Evolutionary conservation across 768 basidiomycete genomes (phyloP), one percentile per base, ranked within the genome.

Genomic region (Galerina marginata): DNA sequence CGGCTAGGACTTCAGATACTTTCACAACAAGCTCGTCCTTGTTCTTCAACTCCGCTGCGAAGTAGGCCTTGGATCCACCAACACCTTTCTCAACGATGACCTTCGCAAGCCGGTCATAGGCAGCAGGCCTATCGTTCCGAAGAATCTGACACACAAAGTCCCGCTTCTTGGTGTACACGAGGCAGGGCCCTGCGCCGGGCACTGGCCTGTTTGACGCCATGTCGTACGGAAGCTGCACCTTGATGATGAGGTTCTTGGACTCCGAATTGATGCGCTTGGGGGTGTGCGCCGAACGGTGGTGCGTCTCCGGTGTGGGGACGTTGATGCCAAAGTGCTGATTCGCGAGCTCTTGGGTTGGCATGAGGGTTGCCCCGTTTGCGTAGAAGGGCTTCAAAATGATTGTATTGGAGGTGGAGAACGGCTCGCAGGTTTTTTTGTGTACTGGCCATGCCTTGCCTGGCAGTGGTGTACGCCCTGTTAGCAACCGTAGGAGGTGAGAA

Each of bases 161-260:
- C 9, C 82, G 74, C 64, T 82, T 86, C 70, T 82, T 82, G 49
- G 77, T 82, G 63, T 86, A 88, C 26, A 87, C 75, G 37, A 80
- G 64, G 20, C 39, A 42, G 10, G 51, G 51, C 2, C 39, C 51
- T 6, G 38, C 51, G 11, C 51, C 51, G 1, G 39, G 51, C 2
- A 12, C 14, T 12, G 51, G 38, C 4, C 9, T 11, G 23, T 40
- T 40, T 3, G 20, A 26, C 6, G 1, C 12, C 39, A 42, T 25
- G 20, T 40, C 12, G 39, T 53, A 42, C 6, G 84, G 81, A 0
- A 83, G 72, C 63, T 88, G 86, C 0, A 86, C 74, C 69, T 88
- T 88, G 73, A 88, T 74, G 51, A 85, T 69, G 62, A 85, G 68
- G 39, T 67, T 68, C 70, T 84, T 84, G 4, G 73, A 59, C 47